These are phyloP conservation scores for Entophlyctis luteolus DNA, from an alignment of 192 early-diverging fungal genomes.

Conservation along the genomic window DNA sequence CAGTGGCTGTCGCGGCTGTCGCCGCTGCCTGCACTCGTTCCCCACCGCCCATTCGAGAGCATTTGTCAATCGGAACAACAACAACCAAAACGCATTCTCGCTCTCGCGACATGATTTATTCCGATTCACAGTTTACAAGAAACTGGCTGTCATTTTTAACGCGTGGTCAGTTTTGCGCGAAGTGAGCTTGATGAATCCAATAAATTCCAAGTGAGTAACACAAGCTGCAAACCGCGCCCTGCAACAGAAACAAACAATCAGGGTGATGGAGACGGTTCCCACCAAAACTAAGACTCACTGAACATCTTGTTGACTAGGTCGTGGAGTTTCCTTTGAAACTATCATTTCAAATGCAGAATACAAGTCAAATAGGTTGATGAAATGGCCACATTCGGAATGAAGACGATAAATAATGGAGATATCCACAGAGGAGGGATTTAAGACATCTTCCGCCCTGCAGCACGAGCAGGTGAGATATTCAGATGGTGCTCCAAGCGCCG, in stretches of 20 bases:
- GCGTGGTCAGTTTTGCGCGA: slow-evolving; percentile 92
- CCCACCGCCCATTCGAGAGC: too few species aligned
- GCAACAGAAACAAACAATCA: background rate
- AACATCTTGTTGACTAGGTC: slow-evolving; percentile 44
- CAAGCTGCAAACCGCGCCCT: slow-evolving; percentile 80
- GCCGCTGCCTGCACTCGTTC: too few species aligned
- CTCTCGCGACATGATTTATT: background rate
- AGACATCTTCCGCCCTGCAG: slow-evolving; percentile 50
- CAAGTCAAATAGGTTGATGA: slow-evolving; percentile 95
- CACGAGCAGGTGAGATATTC: slow-evolving; percentile 82
- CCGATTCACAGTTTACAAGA: background rate
- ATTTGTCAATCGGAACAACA: too few species aligned
- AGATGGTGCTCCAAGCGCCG: slow-evolving; percentile 70
- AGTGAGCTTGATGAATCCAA: slow-evolving; percentile 89
- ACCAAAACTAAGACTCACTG: slow-evolving; percentile 43
- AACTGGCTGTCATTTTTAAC: slow-evolving; percentile 59
- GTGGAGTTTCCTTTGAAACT: slow-evolving; percentile 55
- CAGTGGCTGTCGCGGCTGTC: too few species aligned
- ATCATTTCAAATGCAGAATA: slow-evolving; percentile 80
- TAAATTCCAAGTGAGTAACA: slow-evolving; percentile 79
- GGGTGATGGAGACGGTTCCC: background rate
- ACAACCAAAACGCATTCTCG: too few species aligned
- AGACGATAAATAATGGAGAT: slow-evolving; percentile 85
- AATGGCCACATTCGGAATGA: slow-evolving; percentile 83
- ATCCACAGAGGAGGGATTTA: slow-evolving; percentile 72